Percentiles rank a stretch among this genome's conserved stretches.
Conservation (phyloP, 176 grass and related monocot genomes). For the Otatea glauca region DNA sequence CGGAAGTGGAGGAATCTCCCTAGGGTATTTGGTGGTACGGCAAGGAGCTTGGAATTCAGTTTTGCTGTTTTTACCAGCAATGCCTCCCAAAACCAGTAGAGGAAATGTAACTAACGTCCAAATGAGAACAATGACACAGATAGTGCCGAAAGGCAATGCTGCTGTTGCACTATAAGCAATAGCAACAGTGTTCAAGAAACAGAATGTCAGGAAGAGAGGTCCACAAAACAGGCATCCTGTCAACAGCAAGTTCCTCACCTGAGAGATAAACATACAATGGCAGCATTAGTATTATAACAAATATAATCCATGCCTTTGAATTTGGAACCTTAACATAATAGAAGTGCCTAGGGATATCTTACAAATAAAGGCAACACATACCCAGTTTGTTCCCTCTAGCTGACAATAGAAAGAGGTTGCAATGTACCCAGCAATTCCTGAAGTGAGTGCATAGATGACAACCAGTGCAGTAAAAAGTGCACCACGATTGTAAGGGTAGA, state of each 20-base stretch:
- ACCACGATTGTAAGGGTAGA: slow-evolving; percentile 98
- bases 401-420: slow-evolving; percentile 92
- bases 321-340: not conserved
- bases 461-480: slow-evolving; percentile 96
- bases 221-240: slow-evolving; percentile 93
- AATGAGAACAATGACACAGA: slow-evolving; percentile 94
- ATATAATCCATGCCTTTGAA: not conserved
- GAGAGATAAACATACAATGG: slow-evolving; percentile 37
- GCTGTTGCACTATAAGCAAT: slow-evolving; percentile 95
- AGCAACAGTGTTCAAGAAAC: slow-evolving; percentile 96
- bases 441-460: slow-evolving; percentile 97
- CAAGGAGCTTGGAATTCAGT: slow-evolving; percentile 90
- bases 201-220: slow-evolving; percentile 93
- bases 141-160: slow-evolving; percentile 91
- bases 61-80: slow-evolving; percentile 97
- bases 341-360: not conserved
- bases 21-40: slow-evolving; percentile 90
- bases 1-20: slow-evolving; percentile 84
- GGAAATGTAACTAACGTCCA: slow-evolving; percentile 96
- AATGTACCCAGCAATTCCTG: slow-evolving; percentile 96
- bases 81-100: slow-evolving; percentile 92
- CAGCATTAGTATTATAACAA: slow-evolving; percentile 30
- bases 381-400: slow-evolving; percentile 94
- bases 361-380: slow-evolving; percentile 45
- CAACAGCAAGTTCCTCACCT: slow-evolving; percentile 96